phyloP scores from a whole-genome alignment of 2,329 filamentous ascomycete species.

The Claviceps humidiphila region DNA sequence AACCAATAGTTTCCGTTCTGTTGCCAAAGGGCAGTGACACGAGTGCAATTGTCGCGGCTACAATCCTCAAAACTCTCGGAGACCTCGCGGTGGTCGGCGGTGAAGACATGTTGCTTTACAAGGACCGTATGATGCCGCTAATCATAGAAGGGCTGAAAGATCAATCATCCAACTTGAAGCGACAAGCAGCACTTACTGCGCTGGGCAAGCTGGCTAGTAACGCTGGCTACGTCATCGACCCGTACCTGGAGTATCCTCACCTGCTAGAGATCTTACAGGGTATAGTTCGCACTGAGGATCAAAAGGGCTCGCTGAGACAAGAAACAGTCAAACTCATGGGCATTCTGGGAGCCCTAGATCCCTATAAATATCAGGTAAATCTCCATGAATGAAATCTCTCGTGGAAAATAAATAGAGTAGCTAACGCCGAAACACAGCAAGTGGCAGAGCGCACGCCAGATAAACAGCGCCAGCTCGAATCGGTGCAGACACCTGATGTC shows the following conservation, averaged over 20 bases:
- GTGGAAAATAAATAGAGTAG: neutral
- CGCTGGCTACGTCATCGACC: conserved; percentile 93
- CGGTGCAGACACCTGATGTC: conserved; percentile 70
- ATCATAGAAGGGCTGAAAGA: conserved; percentile 92
- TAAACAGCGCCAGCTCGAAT: conserved; percentile 52
- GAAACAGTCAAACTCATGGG: conserved; percentile 96
- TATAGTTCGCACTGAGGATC: conserved; percentile 82
- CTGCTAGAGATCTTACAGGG: conserved; percentile 84
- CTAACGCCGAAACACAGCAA: conserved; percentile 31
- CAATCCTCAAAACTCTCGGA: conserved; percentile 88
- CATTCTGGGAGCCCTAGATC: conserved; percentile 86
- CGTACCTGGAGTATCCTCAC: conserved; percentile 89
- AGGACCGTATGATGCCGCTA: conserved; percentile 84
- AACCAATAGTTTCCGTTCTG: conserved; percentile 90
- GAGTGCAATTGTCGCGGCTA: conserved; percentile 80
- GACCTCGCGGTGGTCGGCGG: conserved; percentile 90
- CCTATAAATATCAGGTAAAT: conserved; percentile 74
- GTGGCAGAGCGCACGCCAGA: conserved; percentile 83
- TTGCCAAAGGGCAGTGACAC: conserved; percentile 80
- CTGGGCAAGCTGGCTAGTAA: conserved; percentile 89
- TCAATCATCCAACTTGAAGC: conserved; percentile 77
- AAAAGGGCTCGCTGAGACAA: conserved; percentile 70
- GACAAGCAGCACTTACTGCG: conserved; percentile 81
- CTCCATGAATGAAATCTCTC: neutral
- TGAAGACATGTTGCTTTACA: conserved; percentile 84